These are phyloP conservation scores for Barnettozyma salicaria DNA, from an alignment of 805 yeast species.

Conservation along the genomic window DNA sequence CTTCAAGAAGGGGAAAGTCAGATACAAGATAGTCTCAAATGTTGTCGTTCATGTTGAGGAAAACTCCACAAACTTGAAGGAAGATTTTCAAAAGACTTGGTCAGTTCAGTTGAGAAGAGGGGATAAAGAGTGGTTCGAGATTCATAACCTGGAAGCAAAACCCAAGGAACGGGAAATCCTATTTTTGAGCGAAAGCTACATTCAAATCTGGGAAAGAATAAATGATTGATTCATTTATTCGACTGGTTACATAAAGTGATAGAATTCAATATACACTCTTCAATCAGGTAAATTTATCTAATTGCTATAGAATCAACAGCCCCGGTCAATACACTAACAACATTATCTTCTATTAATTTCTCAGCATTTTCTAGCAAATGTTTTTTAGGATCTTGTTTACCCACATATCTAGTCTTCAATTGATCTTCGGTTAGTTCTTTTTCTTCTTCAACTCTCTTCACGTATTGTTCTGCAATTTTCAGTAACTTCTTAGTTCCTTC, in stretches of 20 bases:
- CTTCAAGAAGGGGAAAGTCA: constrained; percentile 20
- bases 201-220: constrained; percentile 59
- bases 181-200: constrained; percentile 53
- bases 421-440: constrained; percentile 83
- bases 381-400: constrained; percentile 98
- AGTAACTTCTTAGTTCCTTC: constrained; percentile 75
- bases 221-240: constrained; percentile 4
- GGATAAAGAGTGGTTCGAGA: constrained; percentile 48
- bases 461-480: constrained; percentile 83
- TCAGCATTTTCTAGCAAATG: constrained; percentile 90
- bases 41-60: constrained; percentile 32
- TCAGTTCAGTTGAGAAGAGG: constrained; percentile 43
- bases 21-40: constrained; percentile 45
- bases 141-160: constrained; percentile 45
- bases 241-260: background rate
- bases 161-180: constrained; percentile 50
- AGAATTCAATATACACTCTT: constrained; percentile 1
- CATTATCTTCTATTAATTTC: constrained; percentile 79
- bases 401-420: constrained; percentile 91
- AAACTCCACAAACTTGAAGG: constrained; percentile 18
- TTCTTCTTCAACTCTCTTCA: constrained; percentile 88
- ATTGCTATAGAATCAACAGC: constrained; percentile 88
- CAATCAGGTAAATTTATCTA: constrained; percentile 38
- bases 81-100: constrained; percentile 36
- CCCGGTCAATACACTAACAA: constrained; percentile 80